Evolutionary conservation across 805 yeast genomes (phyloP), one percentile per base, ranked within the genome.

Genomic region (Hanseniaspora taiwanica): DNA sequence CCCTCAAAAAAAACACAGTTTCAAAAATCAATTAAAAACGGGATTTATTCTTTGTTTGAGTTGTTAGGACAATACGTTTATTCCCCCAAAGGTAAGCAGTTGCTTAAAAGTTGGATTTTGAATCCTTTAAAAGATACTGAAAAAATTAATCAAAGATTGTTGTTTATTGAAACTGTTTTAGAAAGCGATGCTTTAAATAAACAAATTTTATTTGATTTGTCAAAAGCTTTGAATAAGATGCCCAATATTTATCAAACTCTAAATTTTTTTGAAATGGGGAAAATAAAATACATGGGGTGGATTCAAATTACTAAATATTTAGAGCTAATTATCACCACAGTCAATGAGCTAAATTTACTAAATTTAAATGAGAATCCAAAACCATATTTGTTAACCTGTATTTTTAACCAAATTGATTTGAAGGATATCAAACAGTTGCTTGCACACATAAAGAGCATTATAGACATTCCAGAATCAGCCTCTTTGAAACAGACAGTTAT

Each of bases 391-490:
- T n/a, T n/a, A n/a, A n/a, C n/a, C n/a, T n/a, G n/a, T n/a, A n/a
- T 6, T 18, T 33, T 19, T n/a, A 39, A 49, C 2, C 20, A 37
- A 0, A 39, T 55, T 2, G 46, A 51, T 20, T 3, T 37, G 1
- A 36, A 42, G 1, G 13, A 23, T 1, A 24, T 59, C 1, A 37
- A 42, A 3, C 21, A 29, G 3, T 25, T 59, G 2, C 36, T 47
- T 7, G 29, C 38, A 33, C 47, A 42, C 37, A 46, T 59, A 27
- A 55, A 58, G 20, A 39, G 35, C 19, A 52, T 48, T 10, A 56
- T 66, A 34, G 71, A 69, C 46, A 55, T 63, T 42, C 66, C 57
- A n/a, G 40, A 46, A 10, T 60, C 69, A 3, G 46, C 43, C 1
- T 58, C 54, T 9, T 47, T 48, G 13, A 51, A 56, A 4, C 47